phyloP scores from a whole-genome alignment of 2,329 filamentous ascomycete genomes.

The Zalaria sp. region DNA sequence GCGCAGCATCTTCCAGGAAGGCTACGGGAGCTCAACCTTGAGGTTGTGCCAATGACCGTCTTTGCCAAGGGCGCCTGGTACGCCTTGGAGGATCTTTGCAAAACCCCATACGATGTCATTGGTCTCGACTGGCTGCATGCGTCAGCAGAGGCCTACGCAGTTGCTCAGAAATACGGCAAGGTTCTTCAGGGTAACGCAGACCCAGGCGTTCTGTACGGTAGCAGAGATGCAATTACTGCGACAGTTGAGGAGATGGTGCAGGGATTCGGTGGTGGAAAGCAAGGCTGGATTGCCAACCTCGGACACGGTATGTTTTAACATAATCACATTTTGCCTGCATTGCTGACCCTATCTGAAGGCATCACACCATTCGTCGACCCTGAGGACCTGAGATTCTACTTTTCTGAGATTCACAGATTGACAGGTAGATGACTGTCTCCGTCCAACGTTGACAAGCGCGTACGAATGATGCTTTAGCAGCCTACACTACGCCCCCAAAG shows the following conservation, averaged over 20 bases:
- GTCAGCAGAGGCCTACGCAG: constrained; percentile 66
- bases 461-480: constrained; percentile 18
- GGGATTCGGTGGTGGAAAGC: constrained; percentile 69
- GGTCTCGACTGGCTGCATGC: constrained; percentile 93
- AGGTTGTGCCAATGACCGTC: constrained; percentile 86
- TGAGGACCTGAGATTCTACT: constrained; percentile 84
- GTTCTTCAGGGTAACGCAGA: constrained; percentile 93
- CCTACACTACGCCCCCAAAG: constrained; percentile 11
- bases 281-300: constrained; percentile 94
- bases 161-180: constrained; percentile 55
- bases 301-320: constrained; percentile 59
- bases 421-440: constrained; percentile 22
- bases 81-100: constrained; percentile 72
- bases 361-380: constrained; percentile 93
- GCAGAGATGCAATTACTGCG: constrained; percentile 63
- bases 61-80: constrained; percentile 98
- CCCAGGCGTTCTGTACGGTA: constrained; percentile 82
- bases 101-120: constrained; percentile 84
- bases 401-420: constrained; percentile 66
- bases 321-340: constrained; percentile 1
- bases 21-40: constrained; percentile 59
- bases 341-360: constrained; percentile 36
- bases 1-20: constrained; percentile 63
- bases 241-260: constrained; percentile 76
- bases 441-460: constrained; percentile 6